Evolutionary conservation across 225 moss, liverwort and hornwort species (phyloP), one percentile per base, ranked within the genome.

Genomic region (Neckera pumila): DNA sequence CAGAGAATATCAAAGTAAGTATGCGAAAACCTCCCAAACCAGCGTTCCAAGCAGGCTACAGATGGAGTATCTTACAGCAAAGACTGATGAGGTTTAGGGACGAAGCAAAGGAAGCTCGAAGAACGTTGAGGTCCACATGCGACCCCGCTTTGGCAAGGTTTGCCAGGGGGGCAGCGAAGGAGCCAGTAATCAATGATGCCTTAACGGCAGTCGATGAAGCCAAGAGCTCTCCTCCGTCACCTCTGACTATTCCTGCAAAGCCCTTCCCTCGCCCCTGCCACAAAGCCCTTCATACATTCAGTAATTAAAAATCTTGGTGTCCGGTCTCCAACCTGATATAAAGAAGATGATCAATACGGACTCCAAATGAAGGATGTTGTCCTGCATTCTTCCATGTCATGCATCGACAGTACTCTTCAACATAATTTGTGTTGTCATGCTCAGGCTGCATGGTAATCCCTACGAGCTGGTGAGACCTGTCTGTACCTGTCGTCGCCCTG

Each of bases 1-100:
- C 63, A 81, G 80, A 65, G 65, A 64, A 75, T 25, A 62, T 89
- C 76, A 71, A 74, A 74, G 30, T 30, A 87, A 82, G 62, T 42
- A 43, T 18, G 43, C 27, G 62, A 27, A 88, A 81, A 33, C 21
- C 57, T 86, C 20, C 38, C 70, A 40, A 43, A 85, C 22, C 47
- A 73, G 60, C 65, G 59, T 31, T 67, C 81, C 71, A 51, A 88
- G 57, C 66, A 81, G 62, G 71, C 79, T 77, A 78, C 56, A 86
- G 88, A 90, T 73, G 61, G 90, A 62, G 87, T 83, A 88, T 86
- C 96, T 94, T 93, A 98, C 97, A 89, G 91, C 97, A 98, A 88
- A 98, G 95, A 88, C 94, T 96, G 81, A 98, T 92, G 89, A 98
- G 96, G 87, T 96, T 96, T 76, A 98, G 38, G 28, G 97, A 96